Base-by-base conservation (phyloP, 495 filamentous ascomycete species). In the Xylaria grammica region DNA sequence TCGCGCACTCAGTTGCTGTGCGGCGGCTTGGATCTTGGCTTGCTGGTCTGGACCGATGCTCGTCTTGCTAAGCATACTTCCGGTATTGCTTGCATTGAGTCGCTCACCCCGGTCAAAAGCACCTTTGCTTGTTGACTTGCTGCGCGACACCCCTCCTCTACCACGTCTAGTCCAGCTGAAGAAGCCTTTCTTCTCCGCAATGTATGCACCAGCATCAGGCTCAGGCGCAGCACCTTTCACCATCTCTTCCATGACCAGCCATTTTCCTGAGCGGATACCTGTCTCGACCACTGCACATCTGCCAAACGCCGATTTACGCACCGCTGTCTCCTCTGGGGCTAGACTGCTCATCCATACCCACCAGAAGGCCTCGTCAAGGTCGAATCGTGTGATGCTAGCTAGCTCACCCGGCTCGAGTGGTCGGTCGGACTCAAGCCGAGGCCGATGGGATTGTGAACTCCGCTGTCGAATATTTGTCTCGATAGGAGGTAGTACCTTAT, bases 331-430 rank as follows among this genome's bases (percentile, higher is more conserved):
- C 69, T 99, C 95, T 7, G 86, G 90, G 2, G 94, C 94, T 73
- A 99, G 77, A 81, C 95, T 98, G 69, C 86, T 95, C 83, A 98
- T 97, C 95, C 95, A 99, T 26, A 98, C 95, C 95, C 95, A 99
- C 96, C 96, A 99, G 75, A 99, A 99, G 0, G 94, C 89, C 72
- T 98, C 95, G 71, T 99, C 95, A 11, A 98, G 80, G 63, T 96
- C 90, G 51, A 99, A 85, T 48, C 85, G 84, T 32, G 84, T 89
- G 67, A 98, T 96, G 68, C 92, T 97, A 26, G 94, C 94, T 48
- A 99, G 82, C 82, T 99, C 95, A 44, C 93, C 95, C 3, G 94
- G 96, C 59, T 97, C 93, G 3, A 97, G 81, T 46, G 86, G 76
- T 26, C 81, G 75, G 38, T 91, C 87, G 17, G 79, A 78, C 61